Percentiles rank a stretch among this genome's conserved stretches.
Evolutionary conservation across 352 stramenopile species (phyloP).

Genomic region (Phytophthora litchii): DNA sequence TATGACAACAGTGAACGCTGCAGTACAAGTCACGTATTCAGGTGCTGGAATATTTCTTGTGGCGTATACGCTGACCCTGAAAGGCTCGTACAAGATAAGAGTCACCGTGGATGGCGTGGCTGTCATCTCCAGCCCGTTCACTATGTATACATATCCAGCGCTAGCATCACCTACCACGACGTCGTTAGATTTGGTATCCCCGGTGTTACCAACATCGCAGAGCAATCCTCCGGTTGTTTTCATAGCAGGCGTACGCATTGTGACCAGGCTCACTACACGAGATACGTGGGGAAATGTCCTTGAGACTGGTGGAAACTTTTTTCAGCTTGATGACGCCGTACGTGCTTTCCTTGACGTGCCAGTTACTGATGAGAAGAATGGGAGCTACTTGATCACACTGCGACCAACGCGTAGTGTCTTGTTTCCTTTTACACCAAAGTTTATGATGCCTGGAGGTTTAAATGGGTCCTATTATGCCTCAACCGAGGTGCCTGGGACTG

Average conservation of each 20-base stretch:
- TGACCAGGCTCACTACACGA: slow-evolving; percentile 45
- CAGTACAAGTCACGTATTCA: slow-evolving; percentile 36
- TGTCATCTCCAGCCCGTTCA: slow-evolving; percentile 57
- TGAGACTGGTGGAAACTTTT: slow-evolving; percentile 55
- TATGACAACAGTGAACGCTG: slow-evolving; percentile 27
- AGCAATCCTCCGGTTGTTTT: slow-evolving; percentile 32
- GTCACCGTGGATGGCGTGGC: slow-evolving; percentile 50
- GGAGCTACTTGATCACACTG: slow-evolving; percentile 50
- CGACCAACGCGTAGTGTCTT: slow-evolving; percentile 23
- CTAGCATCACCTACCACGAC: slow-evolving; percentile 47
- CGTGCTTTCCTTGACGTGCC: slow-evolving; percentile 26
- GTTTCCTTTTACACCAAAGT: slow-evolving; percentile 49
- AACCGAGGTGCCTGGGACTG: slow-evolving; percentile 28
- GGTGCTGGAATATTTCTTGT: slow-evolving; percentile 47
- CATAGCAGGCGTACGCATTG: slow-evolving; percentile 42
- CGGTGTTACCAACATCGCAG: slow-evolving; percentile 21
- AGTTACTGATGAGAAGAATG: slow-evolving; percentile 41
- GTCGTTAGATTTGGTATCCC: slow-evolving; percentile 54
- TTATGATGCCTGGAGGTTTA: slow-evolving; percentile 59
- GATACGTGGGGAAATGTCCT: slow-evolving; percentile 57
- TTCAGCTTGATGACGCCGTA: slow-evolving; percentile 41
- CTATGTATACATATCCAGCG: slow-evolving; percentile 60
- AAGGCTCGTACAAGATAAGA: slow-evolving; percentile 53
- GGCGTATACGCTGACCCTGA: slow-evolving; percentile 45
- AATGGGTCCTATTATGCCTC: slow-evolving; percentile 60